Percentiles rank a stretch among this genome's conserved stretches.
phyloP scores from a whole-genome alignment of 2,329 filamentous ascomycete species.

The Fusarium protoensiforme region DNA sequence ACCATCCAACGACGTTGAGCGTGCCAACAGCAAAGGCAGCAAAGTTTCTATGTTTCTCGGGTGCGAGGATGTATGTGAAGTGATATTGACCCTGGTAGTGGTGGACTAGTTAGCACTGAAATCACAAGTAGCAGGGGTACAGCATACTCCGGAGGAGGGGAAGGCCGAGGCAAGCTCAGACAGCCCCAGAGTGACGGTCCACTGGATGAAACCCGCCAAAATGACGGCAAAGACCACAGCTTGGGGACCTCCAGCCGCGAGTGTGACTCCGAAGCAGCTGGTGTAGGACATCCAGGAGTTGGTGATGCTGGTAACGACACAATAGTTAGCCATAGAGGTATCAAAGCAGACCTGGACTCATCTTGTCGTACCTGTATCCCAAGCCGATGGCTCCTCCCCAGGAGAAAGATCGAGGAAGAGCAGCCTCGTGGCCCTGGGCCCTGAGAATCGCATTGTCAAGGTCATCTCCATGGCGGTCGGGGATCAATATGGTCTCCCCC shows the following conservation, averaged over 20 bases:
- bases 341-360: neutral
- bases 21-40: neutral
- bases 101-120: no score
- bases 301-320: neutral
- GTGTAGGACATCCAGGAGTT: neutral
- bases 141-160: neutral
- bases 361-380: neutral
- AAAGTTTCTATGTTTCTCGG: neutral
- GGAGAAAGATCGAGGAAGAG: neutral
- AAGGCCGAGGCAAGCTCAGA: neutral
- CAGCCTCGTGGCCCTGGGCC: neutral
- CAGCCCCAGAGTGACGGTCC: neutral
- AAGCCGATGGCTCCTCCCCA: neutral
- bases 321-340: neutral
- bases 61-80: neutral
- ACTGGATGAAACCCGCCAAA: neutral
- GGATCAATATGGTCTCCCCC: neutral
- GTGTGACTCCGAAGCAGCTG: neutral
- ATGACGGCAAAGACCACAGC: neutral
- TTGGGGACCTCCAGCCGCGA: neutral
- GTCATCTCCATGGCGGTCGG: neutral
- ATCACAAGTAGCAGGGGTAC: no score
- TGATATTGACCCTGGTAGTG: neutral
- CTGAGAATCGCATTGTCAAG: neutral
- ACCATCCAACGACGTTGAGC: neutral